Evolutionary conservation across 768 basidiomycete genomes (phyloP), one percentile per base, ranked within the genome.

Genomic region (Flagelloscypha sp.): DNA sequence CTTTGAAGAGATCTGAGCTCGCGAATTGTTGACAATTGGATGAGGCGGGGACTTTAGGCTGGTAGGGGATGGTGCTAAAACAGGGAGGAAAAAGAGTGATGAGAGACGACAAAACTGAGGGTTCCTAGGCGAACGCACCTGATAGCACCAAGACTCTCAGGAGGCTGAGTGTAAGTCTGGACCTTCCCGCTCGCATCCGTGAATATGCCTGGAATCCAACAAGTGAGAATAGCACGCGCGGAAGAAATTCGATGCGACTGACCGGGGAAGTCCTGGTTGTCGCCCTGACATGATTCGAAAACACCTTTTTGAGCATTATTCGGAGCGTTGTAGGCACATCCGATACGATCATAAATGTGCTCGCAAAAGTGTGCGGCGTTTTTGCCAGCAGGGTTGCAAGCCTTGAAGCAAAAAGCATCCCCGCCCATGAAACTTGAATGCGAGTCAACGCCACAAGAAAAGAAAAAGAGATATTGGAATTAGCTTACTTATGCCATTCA

Each of bases 401-500:
- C 42, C 55, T 78, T 79, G 34, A 72, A 30, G 49, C 73, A 79
- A 53, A 72, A 68, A 18, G 30, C 21, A 38, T 48, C 42, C 13
- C 52, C 58, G 24, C 75, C 75, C 41, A 76, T 65, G 54, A 76
- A 76, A 53, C 82, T 81, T 45, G 18, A 24, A 29, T 17, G 19
- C 4, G 11, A 27, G 17, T 30, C 41, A 29, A 43, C 20, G 22
- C 19, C 21, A 5, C 3, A 24, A 24, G 1, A 31, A 3, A 6
- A 15, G 10, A 34, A 3, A 11, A 30, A 41, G 32, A 3, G n/a
- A 16, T n/a, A n/a, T n/a, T n/a, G n/a, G n/a, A n/a, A n/a, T n/a
- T n/a, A n/a, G 56, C 75, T 19, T 44, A 79, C 79, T 72, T 70
- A 56, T 70, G 69, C 84, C 84, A 86, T 46, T 84, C 72, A 24